Conservation (phyloP, 495 filamentous ascomycete species). For the Choiromyces venosus region DNA sequence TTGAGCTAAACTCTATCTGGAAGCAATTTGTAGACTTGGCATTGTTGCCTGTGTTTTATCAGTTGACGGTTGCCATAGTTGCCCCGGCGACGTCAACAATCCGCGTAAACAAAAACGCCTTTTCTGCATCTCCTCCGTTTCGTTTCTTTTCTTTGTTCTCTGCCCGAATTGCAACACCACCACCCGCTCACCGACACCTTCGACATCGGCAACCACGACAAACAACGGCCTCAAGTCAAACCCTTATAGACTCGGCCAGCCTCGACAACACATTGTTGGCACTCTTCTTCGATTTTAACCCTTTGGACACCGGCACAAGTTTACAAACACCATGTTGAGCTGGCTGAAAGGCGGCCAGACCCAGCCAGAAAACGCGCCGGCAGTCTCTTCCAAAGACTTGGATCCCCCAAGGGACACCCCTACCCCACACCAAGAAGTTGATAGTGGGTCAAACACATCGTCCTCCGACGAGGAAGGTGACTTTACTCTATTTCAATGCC, state of each 20-base stretch:
- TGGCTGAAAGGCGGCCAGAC: slow-evolving; percentile 44
- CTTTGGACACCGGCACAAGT: slow-evolving; percentile 6
- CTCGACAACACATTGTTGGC: background rate
- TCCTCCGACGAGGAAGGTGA: slow-evolving; percentile 42
- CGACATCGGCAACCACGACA: slow-evolving; percentile 9
- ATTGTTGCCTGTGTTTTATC: background rate
- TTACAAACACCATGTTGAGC: slow-evolving; percentile 42
- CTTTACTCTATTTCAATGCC: slow-evolving; percentile 8
- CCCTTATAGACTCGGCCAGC: background rate
- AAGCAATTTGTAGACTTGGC: background rate
- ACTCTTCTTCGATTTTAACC: background rate
- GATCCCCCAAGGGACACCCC: slow-evolving; percentile 20
- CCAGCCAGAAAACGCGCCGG: slow-evolving; percentile 2
- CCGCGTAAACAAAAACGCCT: slow-evolving; percentile 30
- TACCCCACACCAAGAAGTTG: slow-evolving; percentile 36
- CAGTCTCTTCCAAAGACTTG: slow-evolving; percentile 12
- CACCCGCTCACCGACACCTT: slow-evolving; percentile 6
- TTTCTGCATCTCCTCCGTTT: slow-evolving; percentile 12
- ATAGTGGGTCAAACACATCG: slow-evolving; percentile 35
- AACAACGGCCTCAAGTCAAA: background rate
- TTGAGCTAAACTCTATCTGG: background rate
- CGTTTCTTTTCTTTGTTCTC: slow-evolving; percentile 29
- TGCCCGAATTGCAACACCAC: slow-evolving; percentile 25
- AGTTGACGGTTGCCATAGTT: slow-evolving; percentile 4
- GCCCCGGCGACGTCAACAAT: slow-evolving; percentile 22